A percentile compares a stretch with the other conserved stretches of the same genome.
phyloP scores from a whole-genome alignment of 306 rosid species.

The Cucumis sativus region DNA sequence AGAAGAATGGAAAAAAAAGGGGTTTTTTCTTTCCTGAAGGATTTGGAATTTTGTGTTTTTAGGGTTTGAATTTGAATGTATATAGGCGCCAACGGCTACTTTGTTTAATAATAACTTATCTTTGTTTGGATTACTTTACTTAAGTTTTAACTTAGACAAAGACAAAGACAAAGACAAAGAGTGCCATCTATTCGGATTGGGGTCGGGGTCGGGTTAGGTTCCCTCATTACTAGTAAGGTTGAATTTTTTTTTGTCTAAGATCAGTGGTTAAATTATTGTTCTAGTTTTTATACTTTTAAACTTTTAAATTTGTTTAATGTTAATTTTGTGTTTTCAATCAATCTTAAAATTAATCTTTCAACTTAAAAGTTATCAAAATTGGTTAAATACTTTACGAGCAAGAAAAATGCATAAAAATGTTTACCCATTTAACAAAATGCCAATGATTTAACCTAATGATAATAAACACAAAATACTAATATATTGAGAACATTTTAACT shows the following conservation, averaged over 20 bases:
- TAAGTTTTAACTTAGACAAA: not conserved
- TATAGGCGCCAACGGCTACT: conserved; percentile 86
- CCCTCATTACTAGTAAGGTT: not conserved
- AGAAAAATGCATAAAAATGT: no score
- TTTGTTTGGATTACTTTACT: not conserved
- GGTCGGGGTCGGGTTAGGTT: not conserved
- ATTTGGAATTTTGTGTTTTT: not conserved
- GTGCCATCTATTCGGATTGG: not conserved
- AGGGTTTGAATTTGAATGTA: conserved; percentile 57
- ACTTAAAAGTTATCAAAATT: no score
- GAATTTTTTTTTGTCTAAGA: not conserved
- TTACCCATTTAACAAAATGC: no score
- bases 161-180: not conserved
- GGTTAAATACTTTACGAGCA: no score
- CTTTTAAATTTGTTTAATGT: no score
- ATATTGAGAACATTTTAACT: no score
- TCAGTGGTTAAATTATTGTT: no score
- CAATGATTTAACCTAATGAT: no score
- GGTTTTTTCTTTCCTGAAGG: not conserved
- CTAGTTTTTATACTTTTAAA: no score
- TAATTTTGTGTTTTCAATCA: no score
- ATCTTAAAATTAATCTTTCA: no score
- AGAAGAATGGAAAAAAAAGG: not conserved
- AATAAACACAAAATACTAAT: no score
- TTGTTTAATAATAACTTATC: not conserved